These are phyloP conservation scores for Mycena amicta DNA, from an alignment of 768 basidiomycete species.

Conservation along the genomic window DNA sequence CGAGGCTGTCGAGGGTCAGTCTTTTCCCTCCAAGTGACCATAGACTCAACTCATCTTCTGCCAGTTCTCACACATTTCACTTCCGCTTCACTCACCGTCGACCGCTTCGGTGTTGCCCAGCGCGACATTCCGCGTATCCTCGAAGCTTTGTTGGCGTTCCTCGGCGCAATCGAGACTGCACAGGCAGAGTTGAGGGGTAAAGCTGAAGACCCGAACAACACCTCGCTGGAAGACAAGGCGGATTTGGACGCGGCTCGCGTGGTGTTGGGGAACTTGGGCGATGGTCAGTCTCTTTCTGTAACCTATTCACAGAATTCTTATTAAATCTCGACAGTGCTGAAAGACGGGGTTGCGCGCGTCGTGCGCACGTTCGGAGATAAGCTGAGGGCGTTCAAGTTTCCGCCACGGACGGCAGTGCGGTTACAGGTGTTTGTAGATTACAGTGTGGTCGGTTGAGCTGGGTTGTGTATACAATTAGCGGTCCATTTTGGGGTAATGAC, in stretches of 20 bases:
- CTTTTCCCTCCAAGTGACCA: neutral
- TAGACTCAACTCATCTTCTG: too few species aligned
- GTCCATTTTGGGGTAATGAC: too few species aligned
- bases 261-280: constrained; percentile 52
- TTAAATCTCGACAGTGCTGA: constrained; percentile 56
- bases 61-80: constrained; percentile 68
- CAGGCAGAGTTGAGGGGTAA: constrained; percentile 50
- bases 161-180: constrained; percentile 67
- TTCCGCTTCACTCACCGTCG: constrained; percentile 76
- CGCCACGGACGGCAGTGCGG: constrained; percentile 65
- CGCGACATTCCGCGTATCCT: constrained; percentile 81
- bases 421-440: constrained; percentile 76
- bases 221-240: constrained; percentile 38
- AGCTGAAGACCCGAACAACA: constrained; percentile 30
- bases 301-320: too few species aligned
- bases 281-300: constrained; percentile 62
- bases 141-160: constrained; percentile 72
- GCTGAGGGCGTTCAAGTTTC: constrained; percentile 76
- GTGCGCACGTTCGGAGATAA: constrained; percentile 75
- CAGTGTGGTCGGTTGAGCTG: constrained; percentile 2
- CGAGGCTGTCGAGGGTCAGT: constrained; percentile 62
- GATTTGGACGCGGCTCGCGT: constrained; percentile 63
- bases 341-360: constrained; percentile 66
- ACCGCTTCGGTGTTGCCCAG: constrained; percentile 82
- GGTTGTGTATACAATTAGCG: too few species aligned